These are phyloP conservation scores for Tricholomella constricta DNA, from an alignment of 768 basidiomycete genomes.

Conservation along the genomic window DNA sequence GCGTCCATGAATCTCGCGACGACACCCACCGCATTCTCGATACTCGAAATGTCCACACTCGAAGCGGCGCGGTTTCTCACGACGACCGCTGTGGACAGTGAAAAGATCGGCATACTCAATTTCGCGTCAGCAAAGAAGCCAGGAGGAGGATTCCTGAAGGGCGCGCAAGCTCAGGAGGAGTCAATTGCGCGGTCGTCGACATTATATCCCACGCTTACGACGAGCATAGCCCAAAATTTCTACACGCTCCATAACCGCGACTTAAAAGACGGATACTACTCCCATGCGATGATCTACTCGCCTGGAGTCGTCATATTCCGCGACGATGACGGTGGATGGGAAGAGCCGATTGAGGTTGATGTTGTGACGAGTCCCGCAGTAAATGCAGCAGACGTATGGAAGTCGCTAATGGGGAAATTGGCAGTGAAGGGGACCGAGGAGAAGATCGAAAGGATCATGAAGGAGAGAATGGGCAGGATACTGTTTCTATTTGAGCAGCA, in stretches of 20 bases:
- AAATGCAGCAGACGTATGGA: slow-evolving; percentile 56
- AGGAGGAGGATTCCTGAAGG: slow-evolving; percentile 74
- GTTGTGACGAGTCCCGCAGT: slow-evolving; percentile 76
- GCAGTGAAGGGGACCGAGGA: slow-evolving; percentile 25
- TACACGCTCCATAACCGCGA: slow-evolving; percentile 59
- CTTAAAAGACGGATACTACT: slow-evolving; percentile 58
- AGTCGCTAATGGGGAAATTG: slow-evolving; percentile 20
- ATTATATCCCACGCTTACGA: slow-evolving; percentile 63
- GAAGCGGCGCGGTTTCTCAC: slow-evolving; percentile 53
- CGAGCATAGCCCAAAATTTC: slow-evolving; percentile 56
- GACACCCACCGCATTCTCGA: slow-evolving; percentile 37
- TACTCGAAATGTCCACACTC: slow-evolving; percentile 66
- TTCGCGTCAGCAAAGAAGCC: slow-evolving; percentile 78
- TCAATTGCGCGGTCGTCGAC: slow-evolving; percentile 77
- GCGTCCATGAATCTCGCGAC: slow-evolving; percentile 44
- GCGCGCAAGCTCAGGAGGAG: slow-evolving; percentile 81
- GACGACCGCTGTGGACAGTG: slow-evolving; percentile 19
- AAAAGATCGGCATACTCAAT: slow-evolving; percentile 64
- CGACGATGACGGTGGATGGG: slow-evolving; percentile 59
- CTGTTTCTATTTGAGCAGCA: slow-evolving; percentile 65
- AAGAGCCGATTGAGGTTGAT: slow-evolving; percentile 60
- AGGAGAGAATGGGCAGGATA: slow-evolving; percentile 70
- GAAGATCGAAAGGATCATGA: slow-evolving; percentile 58
- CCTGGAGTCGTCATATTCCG: slow-evolving; percentile 64
- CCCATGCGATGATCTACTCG: slow-evolving; percentile 80